phyloP scores from a whole-genome alignment of 129 eudicot genomes.

The Helianthus tuberosus region DNA sequence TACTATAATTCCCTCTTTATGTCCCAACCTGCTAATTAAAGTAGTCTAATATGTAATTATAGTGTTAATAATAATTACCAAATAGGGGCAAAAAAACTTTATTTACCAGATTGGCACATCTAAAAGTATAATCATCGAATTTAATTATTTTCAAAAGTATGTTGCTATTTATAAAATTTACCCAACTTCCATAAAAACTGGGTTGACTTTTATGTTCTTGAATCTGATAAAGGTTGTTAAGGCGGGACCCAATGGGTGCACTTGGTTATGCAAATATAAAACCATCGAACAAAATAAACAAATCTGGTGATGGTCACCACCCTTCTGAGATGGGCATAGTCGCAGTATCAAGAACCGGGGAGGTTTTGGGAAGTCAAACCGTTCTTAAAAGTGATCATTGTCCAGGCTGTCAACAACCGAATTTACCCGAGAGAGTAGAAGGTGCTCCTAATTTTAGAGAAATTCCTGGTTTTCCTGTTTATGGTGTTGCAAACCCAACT shows the following conservation, averaged over 20 bases:
- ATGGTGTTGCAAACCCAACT: slow-evolving; percentile 98
- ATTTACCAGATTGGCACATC: neutral
- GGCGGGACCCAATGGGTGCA: slow-evolving; percentile 99
- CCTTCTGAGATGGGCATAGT: slow-evolving; percentile 88
- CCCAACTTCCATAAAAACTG: neutral
- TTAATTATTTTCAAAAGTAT: neutral
- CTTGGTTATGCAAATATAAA: slow-evolving; percentile 74
- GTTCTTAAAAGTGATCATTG: slow-evolving; percentile 96
- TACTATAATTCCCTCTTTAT: too few relatives aligned
- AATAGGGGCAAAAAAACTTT: neutral
- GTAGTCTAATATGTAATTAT: neutral
- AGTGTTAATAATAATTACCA: neutral
- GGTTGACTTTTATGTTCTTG: slow-evolving; percentile 3
- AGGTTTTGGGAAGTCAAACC: slow-evolving; percentile 96
- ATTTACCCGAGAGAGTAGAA: slow-evolving; percentile 81
- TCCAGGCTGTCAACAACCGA: slow-evolving; percentile 92
- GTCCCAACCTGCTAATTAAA: neutral
- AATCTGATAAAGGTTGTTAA: slow-evolving; percentile 64
- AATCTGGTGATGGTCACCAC: slow-evolving; percentile 64
- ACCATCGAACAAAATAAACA: slow-evolving; percentile 40
- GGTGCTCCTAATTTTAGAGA: slow-evolving; percentile 99
- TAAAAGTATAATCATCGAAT: neutral
- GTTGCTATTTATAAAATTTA: neutral
- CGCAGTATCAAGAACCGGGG: slow-evolving; percentile 87
- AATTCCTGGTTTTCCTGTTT: slow-evolving; percentile 92